Evolutionary conservation across 805 yeast genomes (phyloP), one percentile per base, ranked within the genome.

Genomic region (Saccharomycopsis microspora): DNA sequence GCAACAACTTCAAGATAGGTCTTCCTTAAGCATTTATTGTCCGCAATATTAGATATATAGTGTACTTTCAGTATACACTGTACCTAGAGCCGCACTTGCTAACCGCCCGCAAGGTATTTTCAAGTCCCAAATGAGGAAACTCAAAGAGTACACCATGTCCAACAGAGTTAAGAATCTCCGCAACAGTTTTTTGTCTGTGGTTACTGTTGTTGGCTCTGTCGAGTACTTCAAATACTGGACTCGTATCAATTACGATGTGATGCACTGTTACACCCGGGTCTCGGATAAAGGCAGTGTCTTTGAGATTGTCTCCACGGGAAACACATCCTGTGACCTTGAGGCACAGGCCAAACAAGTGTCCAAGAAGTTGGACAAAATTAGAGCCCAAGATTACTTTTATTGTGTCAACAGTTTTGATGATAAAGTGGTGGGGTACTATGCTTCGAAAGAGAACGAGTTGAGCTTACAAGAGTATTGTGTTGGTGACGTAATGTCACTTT

Each of bases 151-250:
- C 36, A 41, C 7, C n/a, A 51, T 51, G 54, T 50, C 49, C 31
- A 44, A 51, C 37, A 44, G 54, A 43, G 39, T 46, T 7, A 49
- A 46, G 39, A 51, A 46, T 35, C 42, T 46, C 32, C 38, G 34
- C 11, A 39, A 40, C 42, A 48, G 50, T 32, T 32, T 51, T 34
- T 35, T 51, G n/a, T 8, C 47, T 2, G 50, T 51, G 9, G 45
- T 44, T 5, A 39, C 39, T 2, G 44, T 51, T 5, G 49, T 51
- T 30, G 50, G 48, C 3, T 43, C 55, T 1, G 55, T 52, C 30
- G 55, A 52, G 30, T 52, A 52, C 28, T 52, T 52, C 48, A 52
- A 52, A 32, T 39, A 44, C 4, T 52, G 55, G 55, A 47, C 53
- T 6, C 36, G 30, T 5, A 39, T 45, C 8, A 49, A 52, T 34